Conservation (phyloP, 2,329 filamentous ascomycete genomes). For the Trichoderma hamatum region DNA sequence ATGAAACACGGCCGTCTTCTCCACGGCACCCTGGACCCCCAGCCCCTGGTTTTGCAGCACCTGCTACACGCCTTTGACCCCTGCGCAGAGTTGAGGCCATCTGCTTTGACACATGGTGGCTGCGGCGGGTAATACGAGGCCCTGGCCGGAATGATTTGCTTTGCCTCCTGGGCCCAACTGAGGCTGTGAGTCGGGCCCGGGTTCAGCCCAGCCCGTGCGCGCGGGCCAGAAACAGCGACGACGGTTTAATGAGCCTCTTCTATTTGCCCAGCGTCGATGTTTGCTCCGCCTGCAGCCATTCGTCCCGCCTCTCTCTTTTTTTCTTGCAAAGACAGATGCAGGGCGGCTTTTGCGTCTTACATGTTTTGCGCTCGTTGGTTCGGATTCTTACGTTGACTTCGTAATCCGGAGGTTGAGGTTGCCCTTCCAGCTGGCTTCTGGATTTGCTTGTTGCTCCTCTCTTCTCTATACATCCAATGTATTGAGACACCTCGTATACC, state of each 20-base stretch:
- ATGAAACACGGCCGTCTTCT: conserved; percentile 15
- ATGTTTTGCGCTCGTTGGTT: not conserved
- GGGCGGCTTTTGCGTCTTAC: conserved; percentile 16
- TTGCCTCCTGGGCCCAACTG: conserved; percentile 4
- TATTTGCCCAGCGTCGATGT: not conserved
- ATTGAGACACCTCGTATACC: not conserved
- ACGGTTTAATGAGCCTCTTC: not conserved
- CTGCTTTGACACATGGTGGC: conserved; percentile 17
- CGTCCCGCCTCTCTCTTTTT: not conserved
- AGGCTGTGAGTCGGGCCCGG: not conserved
- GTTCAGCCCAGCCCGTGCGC: not conserved
- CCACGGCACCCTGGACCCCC: conserved; percentile 1
- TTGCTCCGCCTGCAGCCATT: conserved; percentile 1
- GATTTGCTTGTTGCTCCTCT: conserved; percentile 4
- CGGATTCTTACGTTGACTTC: not conserved
- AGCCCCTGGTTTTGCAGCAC: conserved; percentile 8
- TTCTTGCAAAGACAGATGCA: not conserved
- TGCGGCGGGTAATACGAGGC: conserved; percentile 1
- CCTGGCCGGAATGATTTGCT: not conserved
- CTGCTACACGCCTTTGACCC: conserved; percentile 3
- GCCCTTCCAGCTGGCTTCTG: conserved; percentile 24
- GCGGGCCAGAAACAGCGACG: not conserved
- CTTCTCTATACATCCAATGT: not conserved
- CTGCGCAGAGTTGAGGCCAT: not conserved
- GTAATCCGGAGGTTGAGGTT: conserved; percentile 6